Evolutionary conservation across 2,329 filamentous ascomycete species (phyloP), one percentile per base, ranked within the genome.

Genomic region (Diaporthe citriasiana): DNA sequence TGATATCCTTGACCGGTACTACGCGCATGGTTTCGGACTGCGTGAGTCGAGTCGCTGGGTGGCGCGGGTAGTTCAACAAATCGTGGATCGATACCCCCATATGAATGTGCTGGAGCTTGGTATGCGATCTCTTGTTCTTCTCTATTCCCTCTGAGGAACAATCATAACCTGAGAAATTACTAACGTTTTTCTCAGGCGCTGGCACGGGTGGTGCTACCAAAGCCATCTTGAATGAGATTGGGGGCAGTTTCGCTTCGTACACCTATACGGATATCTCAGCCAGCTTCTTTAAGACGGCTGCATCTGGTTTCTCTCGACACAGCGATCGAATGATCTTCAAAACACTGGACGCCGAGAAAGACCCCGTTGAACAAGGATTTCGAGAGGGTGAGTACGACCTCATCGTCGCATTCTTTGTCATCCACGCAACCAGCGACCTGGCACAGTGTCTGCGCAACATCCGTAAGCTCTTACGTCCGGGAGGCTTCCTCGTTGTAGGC

Each of bases 181-280:
- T 30, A 6, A 55, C 25, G 2, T 47, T 22, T 33, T 13, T 33
- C 50, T 53, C 40, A 77, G 38, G 70, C 38, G 84, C 82, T 17
- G 85, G 85, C 1, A 85, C 82, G 0, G 85, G 84, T 2, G 81
- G 80, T 15, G 79, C 83, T 0, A 87, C 86, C 0, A 77, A 80
- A 15, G 35, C 55, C 0, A 76, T 87, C 22, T 72, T 87, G 3
- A 72, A 78, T 1, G 47, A 71, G 8, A 75, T 86, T 17, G 80
- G 45, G 4, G 33, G 6, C 22, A 68, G 19, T n/a, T 84, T 84
- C 63, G 74, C 78, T 0, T 79, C 81, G 7, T 88, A 87, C 74
- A 85, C 83, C 0, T 88, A 81, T 77, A 87, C 86, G 0, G 85
- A 87, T 70, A 80, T 85, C 17, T 82, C 82, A 0, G 66, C 79